Evolutionary conservation across 306 rosid species (phyloP), one percentile per base, ranked within the genome.

Genomic region (Dicorynia guianensis): DNA sequence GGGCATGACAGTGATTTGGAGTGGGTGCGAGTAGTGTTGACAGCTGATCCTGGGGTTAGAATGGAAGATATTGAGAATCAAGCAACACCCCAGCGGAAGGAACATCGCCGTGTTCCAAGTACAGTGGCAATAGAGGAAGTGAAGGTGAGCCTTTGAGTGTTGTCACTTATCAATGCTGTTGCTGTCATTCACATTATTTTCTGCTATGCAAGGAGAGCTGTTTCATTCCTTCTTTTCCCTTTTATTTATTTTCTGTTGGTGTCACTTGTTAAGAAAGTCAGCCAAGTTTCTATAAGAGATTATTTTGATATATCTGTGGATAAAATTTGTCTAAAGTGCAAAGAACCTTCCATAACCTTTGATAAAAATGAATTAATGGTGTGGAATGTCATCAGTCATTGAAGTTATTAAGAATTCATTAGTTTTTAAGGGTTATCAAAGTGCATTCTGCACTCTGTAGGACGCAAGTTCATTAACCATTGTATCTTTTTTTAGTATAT

Each of bases 41-140:
- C 89, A 56, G 91, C 88, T 59, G 96, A 89, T 81, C 91, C 89
- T 53, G 88, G 93, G 74, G 77, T 86, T 67, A 91, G 89, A 82
- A 85, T 93, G 98, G 97, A 88, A 55, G 98, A 93, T 74, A 91
- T 91, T 74, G 90, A 81, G 76, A 90, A 84, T 69, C 96, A 69
- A 59, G 83, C 85, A 68, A 93, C 91, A 20, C 80, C 80, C 12
- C 84, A 93, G 67, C 87, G 94, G 78, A 91, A 82, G 94, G 98
- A 93, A 87, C 98, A 93, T 79, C 97, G 96, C 9, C 92, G 98
- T 58, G 93, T 93, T 82, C 98, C 98, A 72, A 93, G 98, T 82
- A 93, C 86, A 63, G 88, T 93, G 76, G 97, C 97, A 48, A 88
- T 91, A 34, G 98, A 91, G 79, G 98, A 92, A 89, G 97, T 91